Evolutionary conservation across 352 stramenopile genomes (phyloP).

Genomic region (Phytopythium delawarense): DNA sequence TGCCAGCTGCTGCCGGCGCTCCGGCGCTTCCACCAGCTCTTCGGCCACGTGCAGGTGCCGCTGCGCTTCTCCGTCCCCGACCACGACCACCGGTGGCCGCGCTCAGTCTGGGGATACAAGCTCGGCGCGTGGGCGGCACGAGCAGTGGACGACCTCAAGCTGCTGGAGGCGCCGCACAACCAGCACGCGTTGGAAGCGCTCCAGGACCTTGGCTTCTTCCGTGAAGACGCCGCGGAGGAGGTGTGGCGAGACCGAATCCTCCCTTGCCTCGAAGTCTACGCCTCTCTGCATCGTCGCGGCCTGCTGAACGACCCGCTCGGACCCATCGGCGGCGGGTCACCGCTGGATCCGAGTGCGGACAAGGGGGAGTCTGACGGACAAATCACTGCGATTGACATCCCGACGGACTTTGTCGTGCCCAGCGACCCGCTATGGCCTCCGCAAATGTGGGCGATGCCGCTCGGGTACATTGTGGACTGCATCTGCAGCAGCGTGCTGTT

Average conservation of each 20-base stretch:
- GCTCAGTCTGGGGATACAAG: conserved; percentile 71
- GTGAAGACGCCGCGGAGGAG: conserved; percentile 16
- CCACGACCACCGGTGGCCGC: conserved; percentile 68
- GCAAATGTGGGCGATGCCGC: conserved; percentile 23
- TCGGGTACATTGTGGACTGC: conserved; percentile 55
- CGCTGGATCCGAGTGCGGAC: not conserved
- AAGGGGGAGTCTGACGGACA: not conserved
- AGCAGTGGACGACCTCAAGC: conserved; percentile 27
- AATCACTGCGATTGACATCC: conserved; percentile 28
- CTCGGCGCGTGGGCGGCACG: conserved; percentile 54
- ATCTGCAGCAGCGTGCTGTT: conserved; percentile 47
- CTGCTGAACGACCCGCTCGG: not conserved
- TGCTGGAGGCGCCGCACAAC: conserved; percentile 10
- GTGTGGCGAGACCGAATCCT: conserved; percentile 36
- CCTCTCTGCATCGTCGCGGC: conserved; percentile 8
- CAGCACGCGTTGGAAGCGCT: conserved; percentile 26
- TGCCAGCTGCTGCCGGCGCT: conserved; percentile 65
- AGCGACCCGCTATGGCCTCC: conserved; percentile 41
- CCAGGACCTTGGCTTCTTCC: conserved; percentile 37
- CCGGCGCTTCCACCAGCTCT: conserved; percentile 66
- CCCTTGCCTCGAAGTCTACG: conserved; percentile 38
- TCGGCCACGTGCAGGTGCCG: conserved; percentile 87
- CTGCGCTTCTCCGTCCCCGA: conserved; percentile 86
- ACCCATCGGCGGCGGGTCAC: not conserved
- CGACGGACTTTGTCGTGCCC: conserved; percentile 52